A percentile compares a stretch with the other conserved stretches of the same genome.
phyloP scores from a whole-genome alignment of 2,329 filamentous ascomycete species.

The Alternaria sp. region DNA sequence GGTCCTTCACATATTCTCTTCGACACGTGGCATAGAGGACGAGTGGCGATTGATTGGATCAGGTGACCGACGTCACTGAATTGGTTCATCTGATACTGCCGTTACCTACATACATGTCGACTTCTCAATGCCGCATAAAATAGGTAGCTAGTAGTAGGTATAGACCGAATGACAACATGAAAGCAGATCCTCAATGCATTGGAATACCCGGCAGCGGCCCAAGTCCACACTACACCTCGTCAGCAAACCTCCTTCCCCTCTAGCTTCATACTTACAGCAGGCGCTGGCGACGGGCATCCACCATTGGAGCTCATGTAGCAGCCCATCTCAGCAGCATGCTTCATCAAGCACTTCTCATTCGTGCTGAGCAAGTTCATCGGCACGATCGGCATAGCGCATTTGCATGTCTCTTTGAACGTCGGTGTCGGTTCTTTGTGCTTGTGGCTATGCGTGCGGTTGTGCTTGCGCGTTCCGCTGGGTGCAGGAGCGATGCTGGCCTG shows the following conservation, averaged over 20 bases:
- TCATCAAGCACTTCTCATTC: slow-evolving; percentile 30
- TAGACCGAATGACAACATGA: no score
- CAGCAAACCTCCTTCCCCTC: background rate
- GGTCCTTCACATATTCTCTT: no score
- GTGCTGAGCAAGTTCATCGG: slow-evolving; percentile 30
- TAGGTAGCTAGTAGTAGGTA: no score
- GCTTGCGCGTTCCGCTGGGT: background rate
- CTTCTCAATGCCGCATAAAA: no score
- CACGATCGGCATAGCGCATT: slow-evolving; percentile 34
- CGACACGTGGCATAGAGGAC: no score
- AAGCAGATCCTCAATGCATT: background rate
- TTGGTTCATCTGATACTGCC: no score
- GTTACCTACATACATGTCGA: no score
- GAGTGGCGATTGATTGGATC: no score
- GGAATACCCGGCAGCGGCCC: slow-evolving; percentile 13
- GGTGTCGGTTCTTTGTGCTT: slow-evolving; percentile 34
- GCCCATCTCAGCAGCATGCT: slow-evolving; percentile 20
- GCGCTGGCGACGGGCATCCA: slow-evolving; percentile 25
- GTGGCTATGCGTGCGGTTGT: slow-evolving; percentile 20
- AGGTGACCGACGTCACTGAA: no score
- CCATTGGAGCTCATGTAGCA: slow-evolving; percentile 24
- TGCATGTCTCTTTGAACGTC: slow-evolving; percentile 31
- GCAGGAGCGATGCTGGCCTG: slow-evolving; percentile 6
- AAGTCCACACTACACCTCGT: slow-evolving; percentile 16
- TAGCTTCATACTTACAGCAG: slow-evolving; percentile 14